Evolutionary conservation across 2,329 filamentous ascomycete genomes (phyloP), one percentile per base, ranked within the genome.

Genomic region (Trichoderma aggressivum): DNA sequence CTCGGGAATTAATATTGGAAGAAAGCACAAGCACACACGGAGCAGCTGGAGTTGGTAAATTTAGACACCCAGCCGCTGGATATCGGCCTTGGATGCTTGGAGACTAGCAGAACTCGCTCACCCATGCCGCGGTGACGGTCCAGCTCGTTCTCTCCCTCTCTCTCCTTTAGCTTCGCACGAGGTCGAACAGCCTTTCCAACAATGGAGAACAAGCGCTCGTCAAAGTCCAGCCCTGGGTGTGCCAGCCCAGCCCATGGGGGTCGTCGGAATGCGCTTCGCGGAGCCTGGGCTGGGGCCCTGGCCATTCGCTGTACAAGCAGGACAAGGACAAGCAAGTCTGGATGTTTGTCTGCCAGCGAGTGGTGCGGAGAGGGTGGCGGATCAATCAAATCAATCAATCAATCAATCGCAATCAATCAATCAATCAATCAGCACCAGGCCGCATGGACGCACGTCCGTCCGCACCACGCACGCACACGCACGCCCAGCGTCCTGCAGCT

Each of bases 291-390:
- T 65, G 55, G 71, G 67, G 43, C 60, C 67, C 67, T 62, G 56
- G 55, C 65, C 28, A 14, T 32, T 50, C 39, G 32, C 55, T 43
- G 50, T 56, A 32, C 28, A 59, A 21, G 55, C 28, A 59, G 55
- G 28, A 34, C 55, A 32, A 59, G 24, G n/a, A n/a, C n/a, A n/a
- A n/a, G n/a, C n/a, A n/a, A n/a, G n/a, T 39, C 39, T 30, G 61
- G 24, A 60, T 68, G 65, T 68, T 68, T 68, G 67, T 67, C 67
- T 70, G 67, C 71, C 67, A 70, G 61, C 67, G n/a, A 58, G 55
- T 67, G 71, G 63, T 68, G 67, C 60, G 60, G 71, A 67, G 71
- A 70, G 71, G 69, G 70, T 66, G 71, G 71, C 71, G 71, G 67
- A 72, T 72, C 61, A 70, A 72, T 67, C 71, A 61, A 39, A 39